Base-by-base conservation (phyloP, 768 basidiomycete species). In the Russula griseocarnosa region DNA sequence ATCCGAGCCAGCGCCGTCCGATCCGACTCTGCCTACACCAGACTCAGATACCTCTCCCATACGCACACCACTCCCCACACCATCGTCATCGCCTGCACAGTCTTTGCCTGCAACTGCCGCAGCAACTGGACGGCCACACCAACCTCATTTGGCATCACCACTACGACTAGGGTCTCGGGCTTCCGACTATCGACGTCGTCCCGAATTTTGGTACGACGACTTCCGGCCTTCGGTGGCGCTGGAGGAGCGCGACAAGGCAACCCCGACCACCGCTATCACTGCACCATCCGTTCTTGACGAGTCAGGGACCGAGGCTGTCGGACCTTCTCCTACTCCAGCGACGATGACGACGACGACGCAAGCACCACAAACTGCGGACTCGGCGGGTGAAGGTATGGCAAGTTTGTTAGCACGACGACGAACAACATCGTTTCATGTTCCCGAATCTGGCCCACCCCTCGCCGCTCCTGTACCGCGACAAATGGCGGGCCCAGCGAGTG, bases 131-230 rank as follows among this genome's bases (percentile, higher is more conserved):
- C 56, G 63, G n/a, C 54, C 47, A 28, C 58, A 58, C 30, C 46
- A 49, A 5, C 28, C 58, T 14, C 55, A 58, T 10, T 3, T 53
- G 6, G 55, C 67, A 9, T 69, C 67, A 1, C 87, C 89, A 0
- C 73, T 88, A 53, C 83, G 90, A 9, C 86, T 90, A 40, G 86
- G 81, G 7, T 91, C 90, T 6, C 81, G 89, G 47, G 84, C 87
- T 6, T 90, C 2, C 81, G 86, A 20, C 72, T 85, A 24, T 90
- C 88, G 3, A 80, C 82, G 6, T 82, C 87, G 1, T 92, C 90
- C 10, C 80, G 78, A 60, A 86, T 90, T 71, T 90, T 88, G 8
- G 77, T 80, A 0, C 82, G 79, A 34, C 83, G 87, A 40, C 77
- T 86, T 32, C 87, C 89, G 16, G 77, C 79, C 1, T 75, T 90